Evolutionary conservation across 306 rosid genomes (phyloP).

Genomic region (Vigna angularis): DNA sequence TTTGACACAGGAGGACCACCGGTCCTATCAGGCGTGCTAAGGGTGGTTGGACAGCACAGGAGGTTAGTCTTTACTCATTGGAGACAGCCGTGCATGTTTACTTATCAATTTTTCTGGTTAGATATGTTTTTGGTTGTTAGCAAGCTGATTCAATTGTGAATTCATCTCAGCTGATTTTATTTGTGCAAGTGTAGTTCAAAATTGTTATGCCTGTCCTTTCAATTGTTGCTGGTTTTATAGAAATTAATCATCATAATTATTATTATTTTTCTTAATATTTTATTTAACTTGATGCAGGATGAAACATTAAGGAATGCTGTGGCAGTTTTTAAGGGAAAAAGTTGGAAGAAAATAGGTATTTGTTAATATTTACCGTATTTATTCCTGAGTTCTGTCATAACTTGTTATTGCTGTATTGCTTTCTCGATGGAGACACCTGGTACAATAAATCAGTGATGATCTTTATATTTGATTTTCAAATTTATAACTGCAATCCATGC

Average conservation of each 20-base stretch:
- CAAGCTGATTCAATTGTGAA: conserved; percentile 43
- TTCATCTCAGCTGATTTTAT: conserved; percentile 31
- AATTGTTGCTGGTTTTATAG: background rate
- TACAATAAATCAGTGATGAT: conserved; percentile 26
- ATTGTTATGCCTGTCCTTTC: conserved; percentile 20
- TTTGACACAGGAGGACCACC: conserved; percentile 76
- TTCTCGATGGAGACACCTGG: conserved; percentile 18
- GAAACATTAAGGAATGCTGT: conserved; percentile 96
- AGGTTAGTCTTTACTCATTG: conserved; percentile 63
- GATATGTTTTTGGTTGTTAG: conserved; percentile 27
- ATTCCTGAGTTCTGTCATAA: background rate
- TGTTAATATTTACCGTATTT: conserved; percentile 38
- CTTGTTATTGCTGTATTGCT: conserved; percentile 34
- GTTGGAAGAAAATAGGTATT: conserved; percentile 97
- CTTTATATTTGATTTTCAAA: conserved; percentile 15
- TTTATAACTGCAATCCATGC: conserved; percentile 10
- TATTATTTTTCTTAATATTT: conserved; percentile 13
- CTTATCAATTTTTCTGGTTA: conserved; percentile 23
- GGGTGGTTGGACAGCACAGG: conserved; percentile 98
- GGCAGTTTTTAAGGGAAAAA: conserved; percentile 83
- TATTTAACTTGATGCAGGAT: conserved; percentile 65
- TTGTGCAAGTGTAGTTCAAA: conserved; percentile 12
- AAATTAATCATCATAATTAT: background rate
- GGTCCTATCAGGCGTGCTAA: conserved; percentile 98
- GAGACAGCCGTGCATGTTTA: conserved; percentile 3